Percentiles rank a stretch among this genome's conserved stretches.
These are phyloP conservation scores for Lizanozyma gosingica DNA, from an alignment of 1,139 yeast genomes.

Conservation along the genomic window DNA sequence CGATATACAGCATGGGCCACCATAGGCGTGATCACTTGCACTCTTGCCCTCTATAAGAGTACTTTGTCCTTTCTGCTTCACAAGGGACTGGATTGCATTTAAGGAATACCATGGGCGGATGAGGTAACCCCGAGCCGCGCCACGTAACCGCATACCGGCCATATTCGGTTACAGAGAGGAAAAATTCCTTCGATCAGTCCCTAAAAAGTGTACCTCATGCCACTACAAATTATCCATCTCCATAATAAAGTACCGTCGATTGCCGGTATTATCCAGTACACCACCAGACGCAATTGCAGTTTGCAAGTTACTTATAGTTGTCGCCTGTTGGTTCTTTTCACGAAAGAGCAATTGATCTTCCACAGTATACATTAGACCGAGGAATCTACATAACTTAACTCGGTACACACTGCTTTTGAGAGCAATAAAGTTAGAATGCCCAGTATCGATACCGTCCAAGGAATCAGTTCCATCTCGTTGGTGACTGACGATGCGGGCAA, in stretches of 20 bases:
- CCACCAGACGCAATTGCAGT: background rate
- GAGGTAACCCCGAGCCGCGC: background rate
- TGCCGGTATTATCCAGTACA: background rate
- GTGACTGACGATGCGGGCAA: conserved; percentile 24
- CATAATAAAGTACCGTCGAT: background rate
- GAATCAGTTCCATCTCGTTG: conserved; percentile 27
- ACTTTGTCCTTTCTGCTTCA: too few relatives aligned
- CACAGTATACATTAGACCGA: too few relatives aligned
- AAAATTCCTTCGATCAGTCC: background rate
- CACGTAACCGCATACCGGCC: background rate
- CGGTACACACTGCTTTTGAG: too few relatives aligned
- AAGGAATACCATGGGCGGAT: background rate
- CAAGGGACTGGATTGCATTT: too few relatives aligned
- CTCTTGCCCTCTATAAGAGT: too few relatives aligned
- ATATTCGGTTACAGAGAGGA: background rate
- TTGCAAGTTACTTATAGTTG: too few relatives aligned
- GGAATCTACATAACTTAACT: too few relatives aligned
- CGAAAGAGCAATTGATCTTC: too few relatives aligned
- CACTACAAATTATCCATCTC: background rate
- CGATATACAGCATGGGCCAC: too few relatives aligned
- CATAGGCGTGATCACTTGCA: too few relatives aligned
- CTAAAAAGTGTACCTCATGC: background rate
- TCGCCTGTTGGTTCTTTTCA: too few relatives aligned
- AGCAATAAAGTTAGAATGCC: too few relatives aligned
- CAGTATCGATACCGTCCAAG: conserved; percentile 5